Percentiles rank a stretch among this genome's conserved stretches.
These are phyloP conservation scores for Leishmania amazonensis DNA, from an alignment of 208 protist genomes.

Conservation along the genomic window DNA sequence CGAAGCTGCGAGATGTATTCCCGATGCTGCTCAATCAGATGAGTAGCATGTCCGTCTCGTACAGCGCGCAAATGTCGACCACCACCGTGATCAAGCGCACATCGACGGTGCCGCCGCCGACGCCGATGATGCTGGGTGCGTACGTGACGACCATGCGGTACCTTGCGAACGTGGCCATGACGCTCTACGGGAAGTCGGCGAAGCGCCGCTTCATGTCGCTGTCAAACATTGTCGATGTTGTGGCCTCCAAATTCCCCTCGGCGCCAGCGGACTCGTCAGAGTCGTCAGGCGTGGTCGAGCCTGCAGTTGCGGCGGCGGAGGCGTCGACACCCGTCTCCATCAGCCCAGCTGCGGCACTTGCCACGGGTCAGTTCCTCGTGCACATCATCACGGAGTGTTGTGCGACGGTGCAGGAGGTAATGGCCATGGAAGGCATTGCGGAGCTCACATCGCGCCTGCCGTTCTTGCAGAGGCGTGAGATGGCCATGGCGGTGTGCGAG, in stretches of 20 bases:
- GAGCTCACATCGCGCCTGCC: conserved; percentile 61
- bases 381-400: conserved; percentile 29
- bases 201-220: conserved; percentile 31
- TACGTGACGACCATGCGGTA: conserved; percentile 54
- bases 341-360: conserved; percentile 31
- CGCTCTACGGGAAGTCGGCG: conserved; percentile 27
- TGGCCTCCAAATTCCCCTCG: conserved; percentile 35
- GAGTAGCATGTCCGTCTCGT: conserved; percentile 38
- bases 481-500: conserved; percentile 62
- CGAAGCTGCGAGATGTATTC: conserved; percentile 46
- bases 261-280: conserved; percentile 8
- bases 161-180: conserved; percentile 17
- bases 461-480: conserved; percentile 56
- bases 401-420: conserved; percentile 39
- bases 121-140: conserved; percentile 38
- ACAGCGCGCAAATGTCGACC: conserved; percentile 18
- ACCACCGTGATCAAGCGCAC: conserved; percentile 39
- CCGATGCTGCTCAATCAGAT: conserved; percentile 50
- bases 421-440: conserved; percentile 74
- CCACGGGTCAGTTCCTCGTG: conserved; percentile 35
- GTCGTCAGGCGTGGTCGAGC: background rate
- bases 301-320: background rate
- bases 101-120: conserved; percentile 28
- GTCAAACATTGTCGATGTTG: conserved; percentile 37
- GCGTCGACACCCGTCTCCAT: background rate